A percentile compares a stretch with the other conserved stretches of the same genome.
Conservation (phyloP, 2,329 filamentous ascomycete species). For the Aspergillus thermomutatus region DNA sequence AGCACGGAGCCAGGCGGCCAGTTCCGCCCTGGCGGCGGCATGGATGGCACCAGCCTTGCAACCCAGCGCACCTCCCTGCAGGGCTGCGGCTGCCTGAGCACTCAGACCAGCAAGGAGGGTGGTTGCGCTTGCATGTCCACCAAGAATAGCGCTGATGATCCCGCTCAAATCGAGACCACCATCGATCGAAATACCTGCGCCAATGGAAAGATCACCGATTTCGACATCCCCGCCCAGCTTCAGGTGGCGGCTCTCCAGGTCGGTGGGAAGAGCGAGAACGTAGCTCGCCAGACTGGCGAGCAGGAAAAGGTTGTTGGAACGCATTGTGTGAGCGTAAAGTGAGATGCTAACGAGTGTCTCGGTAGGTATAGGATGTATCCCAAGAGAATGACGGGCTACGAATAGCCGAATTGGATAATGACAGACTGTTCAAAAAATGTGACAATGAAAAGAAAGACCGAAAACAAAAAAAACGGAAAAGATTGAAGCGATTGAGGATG, state of each 20-base stretch:
- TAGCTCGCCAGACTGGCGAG: constrained; percentile 34
- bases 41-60: constrained; percentile 28
- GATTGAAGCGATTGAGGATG: constrained; percentile 22
- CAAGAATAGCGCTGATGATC: constrained; percentile 24
- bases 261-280: constrained; percentile 30
- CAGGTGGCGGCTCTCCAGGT: constrained; percentile 25
- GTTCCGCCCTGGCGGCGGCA: constrained; percentile 23
- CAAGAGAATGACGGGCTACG: constrained; percentile 16
- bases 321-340: constrained; percentile 20
- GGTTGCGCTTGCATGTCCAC: constrained; percentile 14
- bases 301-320: constrained; percentile 25
- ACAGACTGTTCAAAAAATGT: constrained; percentile 28
- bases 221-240: constrained; percentile 15
- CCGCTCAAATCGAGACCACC: constrained; percentile 18
- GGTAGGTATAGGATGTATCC: constrained; percentile 14
- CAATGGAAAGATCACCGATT: neutral
- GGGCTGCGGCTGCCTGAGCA: constrained; percentile 34
- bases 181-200: constrained; percentile 14
- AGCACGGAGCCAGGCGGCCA: constrained; percentile 28
- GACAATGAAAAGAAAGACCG: constrained; percentile 19
- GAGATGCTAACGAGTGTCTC: constrained; percentile 12
- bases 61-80: constrained; percentile 34
- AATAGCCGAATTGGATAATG: constrained; percentile 27
- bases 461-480: constrained; percentile 17
- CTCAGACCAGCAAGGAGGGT: constrained; percentile 28